Conservation (phyloP, 2,329 filamentous ascomycete species). For the Tolypocladium capitatum region DNA sequence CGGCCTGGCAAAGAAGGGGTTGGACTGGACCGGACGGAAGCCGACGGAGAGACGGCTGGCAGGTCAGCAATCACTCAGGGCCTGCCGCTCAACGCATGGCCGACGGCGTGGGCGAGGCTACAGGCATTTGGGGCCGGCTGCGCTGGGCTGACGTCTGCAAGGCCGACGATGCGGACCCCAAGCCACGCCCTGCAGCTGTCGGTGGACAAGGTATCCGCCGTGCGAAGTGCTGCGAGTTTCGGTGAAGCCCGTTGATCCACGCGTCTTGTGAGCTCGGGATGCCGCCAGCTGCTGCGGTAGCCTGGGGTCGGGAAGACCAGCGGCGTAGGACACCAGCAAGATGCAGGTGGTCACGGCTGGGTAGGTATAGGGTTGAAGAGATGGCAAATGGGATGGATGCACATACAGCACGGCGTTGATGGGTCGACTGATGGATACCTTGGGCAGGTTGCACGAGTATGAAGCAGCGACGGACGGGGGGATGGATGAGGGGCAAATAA, state of each 20-base stretch:
- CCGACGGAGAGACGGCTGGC: conserved; percentile 13
- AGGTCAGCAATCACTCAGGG: conserved; percentile 23
- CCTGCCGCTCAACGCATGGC: conserved; percentile 30
- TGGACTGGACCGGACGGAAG: neutral
- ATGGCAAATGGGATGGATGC: neutral
- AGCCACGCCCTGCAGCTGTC: neutral
- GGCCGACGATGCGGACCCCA: neutral
- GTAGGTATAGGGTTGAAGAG: neutral
- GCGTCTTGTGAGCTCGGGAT: neutral
- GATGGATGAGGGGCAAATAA: neutral
- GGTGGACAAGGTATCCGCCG: neutral
- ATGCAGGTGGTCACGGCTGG: neutral
- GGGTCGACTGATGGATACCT: neutral
- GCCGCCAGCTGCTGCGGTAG: neutral
- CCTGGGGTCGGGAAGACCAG: neutral
- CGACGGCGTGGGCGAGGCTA: conserved; percentile 17
- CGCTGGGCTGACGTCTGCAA: conserved; percentile 8
- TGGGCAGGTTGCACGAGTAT: neutral
- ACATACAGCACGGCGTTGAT: neutral
- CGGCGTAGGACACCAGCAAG: neutral
- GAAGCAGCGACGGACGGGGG: neutral
- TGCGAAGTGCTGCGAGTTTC: neutral
- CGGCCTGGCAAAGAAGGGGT: conserved; percentile 1
- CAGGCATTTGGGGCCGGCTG: conserved; percentile 25
- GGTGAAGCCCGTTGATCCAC: neutral